Conservation (phyloP, 2,329 filamentous ascomycete genomes). For the Colletotrichum sp. region DNA sequence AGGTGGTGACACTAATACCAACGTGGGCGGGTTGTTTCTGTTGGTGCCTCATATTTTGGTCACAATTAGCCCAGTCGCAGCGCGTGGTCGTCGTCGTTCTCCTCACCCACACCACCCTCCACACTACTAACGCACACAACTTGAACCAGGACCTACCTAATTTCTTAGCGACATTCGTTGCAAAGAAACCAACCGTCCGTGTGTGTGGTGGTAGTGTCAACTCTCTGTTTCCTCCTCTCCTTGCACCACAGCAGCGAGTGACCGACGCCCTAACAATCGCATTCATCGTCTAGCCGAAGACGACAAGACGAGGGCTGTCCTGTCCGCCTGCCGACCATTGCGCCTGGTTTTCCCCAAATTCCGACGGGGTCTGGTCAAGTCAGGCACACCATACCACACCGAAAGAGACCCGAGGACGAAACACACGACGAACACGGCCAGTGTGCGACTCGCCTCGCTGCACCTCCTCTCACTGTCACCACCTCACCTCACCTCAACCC, state of each 20-base stretch:
- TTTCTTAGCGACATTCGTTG: constrained; percentile 1
- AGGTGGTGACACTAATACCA: background rate
- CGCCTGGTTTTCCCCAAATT: background rate
- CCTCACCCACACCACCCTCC: background rate
- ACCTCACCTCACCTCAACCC: background rate
- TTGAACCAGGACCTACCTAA: background rate
- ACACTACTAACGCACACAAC: background rate
- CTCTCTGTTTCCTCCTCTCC: background rate
- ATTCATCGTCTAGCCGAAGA: background rate
- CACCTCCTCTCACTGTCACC: background rate
- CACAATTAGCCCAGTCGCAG: background rate
- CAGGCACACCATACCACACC: background rate
- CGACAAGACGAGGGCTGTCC: background rate
- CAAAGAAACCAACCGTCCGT: background rate
- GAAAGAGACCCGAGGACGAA: background rate
- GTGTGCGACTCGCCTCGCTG: background rate
- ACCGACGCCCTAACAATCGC: background rate
- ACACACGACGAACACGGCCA: constrained; percentile 10
- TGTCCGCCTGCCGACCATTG: background rate
- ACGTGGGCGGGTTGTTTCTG: background rate
- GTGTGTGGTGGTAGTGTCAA: background rate
- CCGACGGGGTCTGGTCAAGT: background rate
- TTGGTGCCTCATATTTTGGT: constrained; percentile 15
- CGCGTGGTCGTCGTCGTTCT: background rate
- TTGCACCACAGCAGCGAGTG: background rate